Evolutionary conservation across 495 filamentous ascomycete species (phyloP).

Genomic region (Penicillium herquei): DNA sequence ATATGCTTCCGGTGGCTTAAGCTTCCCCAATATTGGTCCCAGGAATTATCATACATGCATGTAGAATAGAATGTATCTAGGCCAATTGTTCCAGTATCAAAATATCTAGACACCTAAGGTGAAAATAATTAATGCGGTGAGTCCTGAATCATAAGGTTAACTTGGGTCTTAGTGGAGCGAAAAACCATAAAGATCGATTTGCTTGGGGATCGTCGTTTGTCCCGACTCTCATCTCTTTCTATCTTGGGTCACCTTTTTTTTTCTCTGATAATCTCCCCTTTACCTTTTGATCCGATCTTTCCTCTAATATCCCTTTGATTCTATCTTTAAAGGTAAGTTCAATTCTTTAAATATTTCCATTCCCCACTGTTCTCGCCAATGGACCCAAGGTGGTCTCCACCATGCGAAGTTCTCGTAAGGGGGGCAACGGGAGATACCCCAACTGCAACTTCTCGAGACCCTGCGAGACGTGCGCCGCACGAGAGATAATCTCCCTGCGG

Average conservation of each 20-base stretch:
- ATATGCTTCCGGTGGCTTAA: no score
- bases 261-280: constrained; percentile 5
- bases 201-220: background rate
- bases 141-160: no score
- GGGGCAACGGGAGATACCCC: constrained; percentile 14
- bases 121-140: no score
- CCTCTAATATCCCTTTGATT: background rate
- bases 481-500: background rate
- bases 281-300: background rate
- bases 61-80: no score
- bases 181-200: no score
- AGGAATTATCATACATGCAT: no score
- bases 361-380: constrained; percentile 22
- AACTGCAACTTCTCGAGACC: constrained; percentile 17
- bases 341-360: constrained; percentile 2
- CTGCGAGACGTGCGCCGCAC: constrained; percentile 6
- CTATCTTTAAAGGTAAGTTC: constrained; percentile 11
- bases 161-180: no score
- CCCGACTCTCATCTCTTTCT: background rate
- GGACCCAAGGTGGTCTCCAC: constrained; percentile 20
- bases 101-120: no score
- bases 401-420: constrained; percentile 25
- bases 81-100: no score
- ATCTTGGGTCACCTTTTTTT: background rate
- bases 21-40: no score